Evolutionary conservation across 208 protist species (phyloP).

Genomic region (Trypanosoma avium): DNA sequence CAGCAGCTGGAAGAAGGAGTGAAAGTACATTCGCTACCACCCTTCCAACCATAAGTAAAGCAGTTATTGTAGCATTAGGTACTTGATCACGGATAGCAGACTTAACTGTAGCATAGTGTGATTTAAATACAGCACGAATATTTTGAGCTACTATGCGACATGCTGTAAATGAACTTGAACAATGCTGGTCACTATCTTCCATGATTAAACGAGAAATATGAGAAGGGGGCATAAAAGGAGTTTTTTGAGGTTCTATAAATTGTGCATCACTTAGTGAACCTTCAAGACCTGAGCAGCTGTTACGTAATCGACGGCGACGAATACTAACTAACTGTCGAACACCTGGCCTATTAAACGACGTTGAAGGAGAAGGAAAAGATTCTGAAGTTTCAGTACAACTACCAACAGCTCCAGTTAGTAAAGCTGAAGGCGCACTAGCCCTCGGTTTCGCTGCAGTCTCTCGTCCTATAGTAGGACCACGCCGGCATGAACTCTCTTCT

Average conservation of each 20-base stretch:
- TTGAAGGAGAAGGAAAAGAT: not conserved
- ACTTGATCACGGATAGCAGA: not conserved
- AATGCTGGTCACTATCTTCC: not conserved
- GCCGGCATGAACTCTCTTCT: not conserved
- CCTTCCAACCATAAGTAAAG: slow-evolving; percentile 10
- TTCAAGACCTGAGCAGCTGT: not conserved
- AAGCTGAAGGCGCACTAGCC: not conserved
- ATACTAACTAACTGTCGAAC: not conserved
- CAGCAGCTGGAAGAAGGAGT: slow-evolving; percentile 9
- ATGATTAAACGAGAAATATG: not conserved
- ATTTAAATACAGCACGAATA: not conserved
- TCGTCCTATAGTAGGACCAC: not conserved
- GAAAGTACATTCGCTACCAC: slow-evolving; percentile 6
- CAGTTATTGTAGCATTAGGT: slow-evolving; percentile 5
- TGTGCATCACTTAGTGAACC: not conserved
- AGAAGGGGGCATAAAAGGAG: not conserved
- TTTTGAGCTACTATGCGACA: slow-evolving; percentile 6
- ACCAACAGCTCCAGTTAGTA: not conserved
- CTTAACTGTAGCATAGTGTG: not conserved
- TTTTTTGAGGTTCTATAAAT: not conserved
- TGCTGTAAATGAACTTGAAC: not conserved
- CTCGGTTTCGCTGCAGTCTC: not conserved
- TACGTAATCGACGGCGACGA: not conserved
- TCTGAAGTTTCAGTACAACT: not conserved
- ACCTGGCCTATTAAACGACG: not conserved